These are phyloP conservation scores for Leptodontidium sp. DNA, from an alignment of 2,329 filamentous ascomycete species.

Conservation along the genomic window DNA sequence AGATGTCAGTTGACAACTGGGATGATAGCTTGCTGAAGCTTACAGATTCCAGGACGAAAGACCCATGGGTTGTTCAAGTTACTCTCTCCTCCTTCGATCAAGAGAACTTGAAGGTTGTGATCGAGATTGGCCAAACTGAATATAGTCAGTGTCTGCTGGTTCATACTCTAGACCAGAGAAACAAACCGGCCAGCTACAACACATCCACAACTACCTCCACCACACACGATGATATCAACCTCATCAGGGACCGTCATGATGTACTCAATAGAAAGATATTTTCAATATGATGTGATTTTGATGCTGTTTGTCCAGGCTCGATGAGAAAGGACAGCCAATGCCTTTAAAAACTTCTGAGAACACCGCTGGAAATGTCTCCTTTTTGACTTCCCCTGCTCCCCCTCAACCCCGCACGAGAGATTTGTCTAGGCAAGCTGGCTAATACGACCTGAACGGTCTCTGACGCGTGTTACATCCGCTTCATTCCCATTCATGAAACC, in stretches of 20 bases:
- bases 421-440: constrained; percentile 17
- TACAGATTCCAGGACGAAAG: constrained; percentile 59
- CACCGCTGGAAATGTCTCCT: constrained; percentile 8
- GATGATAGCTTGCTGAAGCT: constrained; percentile 50
- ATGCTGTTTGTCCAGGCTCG: constrained; percentile 16
- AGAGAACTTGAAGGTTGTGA: constrained; percentile 55
- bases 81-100: constrained; percentile 63
- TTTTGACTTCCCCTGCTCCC: constrained; percentile 20
- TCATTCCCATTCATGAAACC: constrained; percentile 1
- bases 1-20: constrained; percentile 22
- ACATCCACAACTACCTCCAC: constrained; percentile 57
- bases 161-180: background rate
- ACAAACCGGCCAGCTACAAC: constrained; percentile 55
- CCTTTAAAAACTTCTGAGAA: constrained; percentile 2
- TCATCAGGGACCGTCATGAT: constrained; percentile 48
- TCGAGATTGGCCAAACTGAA: constrained; percentile 58
- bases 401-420: constrained; percentile 27
- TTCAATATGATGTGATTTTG: constrained; percentile 12
- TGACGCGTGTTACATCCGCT: constrained; percentile 24
- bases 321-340: constrained; percentile 15
- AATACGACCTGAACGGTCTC: constrained; percentile 11
- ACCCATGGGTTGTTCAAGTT: constrained; percentile 60
- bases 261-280: constrained; percentile 8
- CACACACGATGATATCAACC: constrained; percentile 61
- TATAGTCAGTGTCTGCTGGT: constrained; percentile 18